Evolutionary conservation across 345 rosid species (phyloP).

Genomic region (Anastatica hierochuntica): DNA sequence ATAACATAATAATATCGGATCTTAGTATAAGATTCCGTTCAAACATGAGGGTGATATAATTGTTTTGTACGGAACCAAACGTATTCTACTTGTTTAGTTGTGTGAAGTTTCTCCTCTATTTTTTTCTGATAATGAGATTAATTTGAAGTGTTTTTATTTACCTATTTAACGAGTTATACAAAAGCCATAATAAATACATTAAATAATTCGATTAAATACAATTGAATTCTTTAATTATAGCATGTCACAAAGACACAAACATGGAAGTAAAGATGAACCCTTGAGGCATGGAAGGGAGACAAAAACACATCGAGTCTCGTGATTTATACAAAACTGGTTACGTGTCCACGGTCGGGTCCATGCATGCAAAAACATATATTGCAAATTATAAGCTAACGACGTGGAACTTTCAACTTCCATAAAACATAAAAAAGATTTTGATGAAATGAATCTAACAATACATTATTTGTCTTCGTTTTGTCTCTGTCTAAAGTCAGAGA

Average conservation of each 20-base stretch:
- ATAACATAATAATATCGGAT: constrained; percentile 1
- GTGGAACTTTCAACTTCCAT: constrained; percentile 21
- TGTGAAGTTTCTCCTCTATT: not conserved
- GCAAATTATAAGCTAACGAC: constrained; percentile 9
- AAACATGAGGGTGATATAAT: constrained; percentile 7
- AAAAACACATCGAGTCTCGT: constrained; percentile 7
- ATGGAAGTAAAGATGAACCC: not conserved
- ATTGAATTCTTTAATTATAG: too few relatives aligned
- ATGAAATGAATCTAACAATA: constrained; percentile 20
- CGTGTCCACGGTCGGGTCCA: constrained; percentile 2
- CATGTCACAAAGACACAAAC: constrained; percentile 19
- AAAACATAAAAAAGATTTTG: constrained; percentile 2
- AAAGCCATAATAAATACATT: not conserved
- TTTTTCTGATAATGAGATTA: too few relatives aligned
- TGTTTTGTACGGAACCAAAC: constrained; percentile 17
- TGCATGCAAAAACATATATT: constrained; percentile 22
- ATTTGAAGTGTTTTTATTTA: too few relatives aligned
- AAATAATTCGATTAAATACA: not conserved
- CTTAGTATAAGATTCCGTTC: constrained; percentile 23
- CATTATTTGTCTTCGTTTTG: constrained; percentile 15
- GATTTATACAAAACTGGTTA: constrained; percentile 5
- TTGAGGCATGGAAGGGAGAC: constrained; percentile 18
- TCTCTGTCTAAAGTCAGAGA: constrained; percentile 22
- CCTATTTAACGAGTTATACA: not conserved
- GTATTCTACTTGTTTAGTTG: not conserved